Percentiles rank a stretch among this genome's conserved stretches.
phyloP scores from a whole-genome alignment of 2,329 filamentous ascomycete species.

The Colletotrichum orbiculare region DNA sequence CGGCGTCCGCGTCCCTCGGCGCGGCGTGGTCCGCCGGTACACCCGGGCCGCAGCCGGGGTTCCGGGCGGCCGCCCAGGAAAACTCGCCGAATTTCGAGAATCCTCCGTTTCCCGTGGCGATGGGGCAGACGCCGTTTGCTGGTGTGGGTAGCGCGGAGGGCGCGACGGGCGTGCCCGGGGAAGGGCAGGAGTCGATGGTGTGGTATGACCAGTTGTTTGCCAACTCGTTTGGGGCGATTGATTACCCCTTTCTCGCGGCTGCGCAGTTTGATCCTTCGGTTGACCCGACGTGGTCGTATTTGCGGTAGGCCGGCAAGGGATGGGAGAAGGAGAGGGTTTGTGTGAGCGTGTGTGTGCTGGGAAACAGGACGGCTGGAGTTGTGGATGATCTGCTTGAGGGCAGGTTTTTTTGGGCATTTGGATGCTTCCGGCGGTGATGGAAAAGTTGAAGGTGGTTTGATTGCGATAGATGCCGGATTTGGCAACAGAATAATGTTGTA shows the following conservation, averaged over 20 bases:
- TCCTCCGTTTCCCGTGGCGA: not conserved
- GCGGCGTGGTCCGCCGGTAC: constrained; percentile 13
- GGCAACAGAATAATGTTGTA: too few species aligned
- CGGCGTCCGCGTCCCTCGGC: constrained; percentile 3
- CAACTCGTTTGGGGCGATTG: constrained; percentile 47
- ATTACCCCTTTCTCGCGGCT: constrained; percentile 47
- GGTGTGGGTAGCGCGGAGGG: not conserved
- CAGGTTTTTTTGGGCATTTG: too few species aligned
- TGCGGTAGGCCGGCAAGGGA: constrained; percentile 32
- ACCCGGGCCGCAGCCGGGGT: constrained; percentile 11
- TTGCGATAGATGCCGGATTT: too few species aligned
- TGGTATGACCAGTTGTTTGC: constrained; percentile 50
- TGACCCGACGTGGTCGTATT: constrained; percentile 46
- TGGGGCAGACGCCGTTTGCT: constrained; percentile 1
- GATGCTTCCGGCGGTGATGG: too few species aligned
- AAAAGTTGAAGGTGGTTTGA: too few species aligned
- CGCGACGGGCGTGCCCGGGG: constrained; percentile 18
- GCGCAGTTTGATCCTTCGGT: constrained; percentile 47
- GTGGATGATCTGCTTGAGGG: too few species aligned
- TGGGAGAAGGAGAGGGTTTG: too few species aligned
- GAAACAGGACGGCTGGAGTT: too few species aligned
- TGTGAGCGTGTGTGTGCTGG: too few species aligned
- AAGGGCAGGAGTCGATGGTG: constrained; percentile 48
- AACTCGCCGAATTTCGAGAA: constrained; percentile 19
- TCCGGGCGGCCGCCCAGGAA: constrained; percentile 1